Base-by-base conservation (phyloP, 2,329 filamentous ascomycete species). In the Drechslerella coelobrocha region DNA sequence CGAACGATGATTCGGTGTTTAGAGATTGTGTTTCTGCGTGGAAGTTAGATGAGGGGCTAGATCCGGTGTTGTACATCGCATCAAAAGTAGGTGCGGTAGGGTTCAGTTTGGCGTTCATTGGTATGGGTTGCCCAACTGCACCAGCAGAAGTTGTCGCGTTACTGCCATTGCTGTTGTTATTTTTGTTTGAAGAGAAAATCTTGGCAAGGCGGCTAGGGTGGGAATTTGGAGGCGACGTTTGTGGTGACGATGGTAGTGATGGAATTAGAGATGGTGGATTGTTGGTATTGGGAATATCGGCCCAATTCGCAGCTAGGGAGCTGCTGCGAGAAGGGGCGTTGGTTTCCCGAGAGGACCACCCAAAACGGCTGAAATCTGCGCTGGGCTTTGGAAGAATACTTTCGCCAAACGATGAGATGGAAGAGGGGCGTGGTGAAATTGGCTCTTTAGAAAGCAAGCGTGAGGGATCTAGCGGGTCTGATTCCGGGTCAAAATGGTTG, bases 41-140 rank as follows among this genome's bases (percentile, higher is more conserved):
- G 19, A 61, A 53, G 34, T 71, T 19, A 4, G 66, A 63, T 3
- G 66, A 55, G 14, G 66, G 66, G 37, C 66, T 71, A 1, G 66
- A 60, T 9, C 48, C 31, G 0, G 47, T 37, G 17, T 59, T 57
- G 37, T 62, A 31, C 23, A 39, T 48, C n/a, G 68, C 41, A 48
- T 68, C 52, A 78, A 97, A 97, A 0, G 89, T 90, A 7, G 92
- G 92, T 0, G 93, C 94, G 5, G 90, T 86, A 6, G 94, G 94
- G 76, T 99, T 97, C 26, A 97, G 83, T 75, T 84, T 83, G 12
- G 59, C 52, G 37, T 71, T 71, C 50, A 86, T 75, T 79, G 87
- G 81, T 41, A 82, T 76, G 56, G 80, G 74, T 76, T 78, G 78
- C 56, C 79, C 80, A 78, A 71, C 47, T 2, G 53, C 59, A 24